Evolutionary conservation across 129 eudicot species (phyloP).

Genomic region (Deinandra increscens): DNA sequence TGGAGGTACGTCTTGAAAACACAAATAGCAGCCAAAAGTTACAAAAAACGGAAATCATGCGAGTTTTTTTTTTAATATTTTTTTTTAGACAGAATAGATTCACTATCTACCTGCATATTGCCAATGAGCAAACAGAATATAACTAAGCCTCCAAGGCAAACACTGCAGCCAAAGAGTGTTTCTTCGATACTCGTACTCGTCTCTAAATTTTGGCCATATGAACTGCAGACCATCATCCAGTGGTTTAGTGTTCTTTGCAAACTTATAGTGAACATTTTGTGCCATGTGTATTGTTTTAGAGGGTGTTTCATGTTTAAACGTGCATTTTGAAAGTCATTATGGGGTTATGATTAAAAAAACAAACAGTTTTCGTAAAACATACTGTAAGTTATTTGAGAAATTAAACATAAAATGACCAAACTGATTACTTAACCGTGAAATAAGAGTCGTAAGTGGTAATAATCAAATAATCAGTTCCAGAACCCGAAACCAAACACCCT

Average conservation of each 20-base stretch:
- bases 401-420: not conserved
- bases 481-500: not conserved
- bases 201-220: conserved; percentile 71
- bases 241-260: not conserved
- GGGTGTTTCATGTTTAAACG: not conserved
- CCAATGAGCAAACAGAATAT: conserved; percentile 76
- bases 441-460: not conserved
- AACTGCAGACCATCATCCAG: conserved; percentile 42
- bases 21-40: conserved; percentile 10
- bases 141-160: conserved; percentile 73
- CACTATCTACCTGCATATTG: conserved; percentile 71
- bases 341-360: not conserved
- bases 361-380: not conserved
- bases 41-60: not conserved
- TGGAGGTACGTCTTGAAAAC: conserved; percentile 55
- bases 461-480: not conserved
- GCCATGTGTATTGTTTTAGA: not conserved
- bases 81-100: not conserved
- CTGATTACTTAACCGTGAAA: too few species aligned
- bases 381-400: not conserved
- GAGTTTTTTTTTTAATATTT: not conserved
- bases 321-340: not conserved
- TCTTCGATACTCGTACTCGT: conserved; percentile 60
- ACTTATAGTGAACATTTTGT: not conserved
- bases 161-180: conserved; percentile 52